These are phyloP conservation scores for Sphagnurus paluster DNA, from an alignment of 1,284 basidiomycete species.

Conservation along the genomic window DNA sequence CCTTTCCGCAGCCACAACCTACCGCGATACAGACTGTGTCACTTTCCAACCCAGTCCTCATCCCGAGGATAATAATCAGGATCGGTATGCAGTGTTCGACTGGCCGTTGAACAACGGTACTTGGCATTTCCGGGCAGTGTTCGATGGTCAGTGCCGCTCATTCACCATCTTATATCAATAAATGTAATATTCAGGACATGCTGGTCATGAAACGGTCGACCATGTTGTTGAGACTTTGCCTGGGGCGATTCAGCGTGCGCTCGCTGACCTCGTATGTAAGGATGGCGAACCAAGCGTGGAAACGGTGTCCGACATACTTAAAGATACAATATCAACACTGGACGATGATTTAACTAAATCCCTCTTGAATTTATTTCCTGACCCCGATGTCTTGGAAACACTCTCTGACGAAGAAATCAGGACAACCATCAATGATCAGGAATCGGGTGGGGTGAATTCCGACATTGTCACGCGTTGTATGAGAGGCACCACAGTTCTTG, in stretches of 20 bases:
- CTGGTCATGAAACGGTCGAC: conserved; percentile 59
- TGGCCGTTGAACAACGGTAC: conserved; percentile 54
- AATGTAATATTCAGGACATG: conserved; percentile 46
- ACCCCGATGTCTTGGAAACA: conserved; percentile 42
- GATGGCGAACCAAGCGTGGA: conserved; percentile 12
- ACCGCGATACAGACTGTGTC: conserved; percentile 44
- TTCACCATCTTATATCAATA: conserved; percentile 1
- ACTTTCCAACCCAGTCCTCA: conserved; percentile 61
- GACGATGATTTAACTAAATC: conserved; percentile 38
- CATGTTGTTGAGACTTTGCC: conserved; percentile 46
- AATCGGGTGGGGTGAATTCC: conserved; percentile 30
- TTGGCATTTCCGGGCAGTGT: conserved; percentile 61
- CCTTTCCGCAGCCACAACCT: conserved; percentile 25
- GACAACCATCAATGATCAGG: conserved; percentile 42
- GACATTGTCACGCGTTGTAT: conserved; percentile 46
- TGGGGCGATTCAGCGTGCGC: conserved; percentile 39
- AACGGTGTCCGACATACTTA: conserved; percentile 30
- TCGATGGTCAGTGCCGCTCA: conserved; percentile 48
- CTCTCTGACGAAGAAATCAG: conserved; percentile 42
- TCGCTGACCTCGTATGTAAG: conserved; percentile 35
- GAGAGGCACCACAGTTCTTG: conserved; percentile 61
- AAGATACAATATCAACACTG: conserved; percentile 32
- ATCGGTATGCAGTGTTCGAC: conserved; percentile 53
- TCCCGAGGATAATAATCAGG: conserved; percentile 46
- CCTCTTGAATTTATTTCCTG: conserved; percentile 27